These are phyloP conservation scores for Calonectria honghensis DNA, from an alignment of 2,329 filamentous ascomycete species.

Conservation along the genomic window DNA sequence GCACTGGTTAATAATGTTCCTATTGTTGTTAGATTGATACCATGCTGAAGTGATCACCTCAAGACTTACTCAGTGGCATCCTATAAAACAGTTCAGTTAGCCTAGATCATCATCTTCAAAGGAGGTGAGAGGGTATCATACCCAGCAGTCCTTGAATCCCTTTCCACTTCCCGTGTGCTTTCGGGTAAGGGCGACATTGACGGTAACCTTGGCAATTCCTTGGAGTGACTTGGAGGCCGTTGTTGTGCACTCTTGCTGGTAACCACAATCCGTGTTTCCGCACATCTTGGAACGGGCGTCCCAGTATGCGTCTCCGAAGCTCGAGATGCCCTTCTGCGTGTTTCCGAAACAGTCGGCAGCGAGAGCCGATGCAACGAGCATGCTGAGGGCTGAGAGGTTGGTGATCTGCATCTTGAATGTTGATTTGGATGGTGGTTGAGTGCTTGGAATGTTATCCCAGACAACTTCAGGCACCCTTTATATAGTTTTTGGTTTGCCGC, in stretches of 20 bases:
- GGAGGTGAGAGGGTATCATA: background rate
- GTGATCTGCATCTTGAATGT: constrained; percentile 39
- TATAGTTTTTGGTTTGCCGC: background rate
- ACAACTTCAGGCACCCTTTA: background rate
- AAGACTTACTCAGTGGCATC: constrained; percentile 40
- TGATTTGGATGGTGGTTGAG: background rate
- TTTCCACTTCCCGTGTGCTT: constrained; percentile 43
- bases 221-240: constrained; percentile 20
- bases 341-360: constrained; percentile 44
- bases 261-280: constrained; percentile 38
- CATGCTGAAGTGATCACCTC: too few species aligned
- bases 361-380: constrained; percentile 30
- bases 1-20: constrained; percentile 46
- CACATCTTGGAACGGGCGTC: constrained; percentile 46
- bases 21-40: background rate
- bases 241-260: constrained; percentile 44
- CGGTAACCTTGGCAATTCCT: constrained; percentile 21
- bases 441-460: background rate
- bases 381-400: constrained; percentile 33
- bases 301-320: constrained; percentile 40
- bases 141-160: constrained; percentile 48
- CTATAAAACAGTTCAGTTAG: constrained; percentile 17
- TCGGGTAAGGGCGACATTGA: constrained; percentile 40
- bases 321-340: constrained; percentile 18
- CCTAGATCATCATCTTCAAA: rapidly evolving